A percentile compares a stretch with the other conserved stretches of the same genome.
Conservation (phyloP, 257 asterid genomes). For the Marsdenia floribunda region DNA sequence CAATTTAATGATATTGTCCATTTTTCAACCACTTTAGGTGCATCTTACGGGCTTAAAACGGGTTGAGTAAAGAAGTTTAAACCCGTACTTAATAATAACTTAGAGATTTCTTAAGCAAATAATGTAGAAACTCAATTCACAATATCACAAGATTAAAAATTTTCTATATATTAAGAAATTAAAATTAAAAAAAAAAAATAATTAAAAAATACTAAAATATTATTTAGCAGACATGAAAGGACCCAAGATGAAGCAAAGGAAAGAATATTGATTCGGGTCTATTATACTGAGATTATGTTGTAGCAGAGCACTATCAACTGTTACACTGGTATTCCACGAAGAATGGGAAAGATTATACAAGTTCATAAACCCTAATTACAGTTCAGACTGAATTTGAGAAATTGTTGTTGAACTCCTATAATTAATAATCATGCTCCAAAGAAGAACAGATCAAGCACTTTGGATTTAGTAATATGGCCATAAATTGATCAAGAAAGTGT, state of each 20-base stretch:
- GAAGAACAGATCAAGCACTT: no score
- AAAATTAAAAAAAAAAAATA: no score
- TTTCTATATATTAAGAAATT: no score
- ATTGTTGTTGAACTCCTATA: background rate
- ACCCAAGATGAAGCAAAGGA: background rate
- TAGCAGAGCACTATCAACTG: background rate
- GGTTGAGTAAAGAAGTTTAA: no score
- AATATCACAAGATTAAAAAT: no score
- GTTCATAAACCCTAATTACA: background rate
- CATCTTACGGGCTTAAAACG: no score
- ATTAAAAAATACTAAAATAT: no score
- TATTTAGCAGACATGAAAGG: background rate
- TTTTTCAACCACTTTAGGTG: no score
- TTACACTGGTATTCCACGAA: background rate
- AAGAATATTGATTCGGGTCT: background rate
- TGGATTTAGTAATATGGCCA: background rate
- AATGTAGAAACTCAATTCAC: no score
- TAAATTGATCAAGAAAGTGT: background rate
- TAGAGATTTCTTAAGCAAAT: no score
- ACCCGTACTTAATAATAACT: no score
- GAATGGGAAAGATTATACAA: background rate
- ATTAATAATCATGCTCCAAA: background rate
- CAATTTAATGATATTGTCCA: no score
- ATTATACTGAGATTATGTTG: background rate
- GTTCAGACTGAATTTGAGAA: background rate